Percentiles rank a stretch among this genome's conserved stretches.
Evolutionary conservation across 805 yeast genomes (phyloP).

Genomic region (Pichia cabralensis): DNA sequence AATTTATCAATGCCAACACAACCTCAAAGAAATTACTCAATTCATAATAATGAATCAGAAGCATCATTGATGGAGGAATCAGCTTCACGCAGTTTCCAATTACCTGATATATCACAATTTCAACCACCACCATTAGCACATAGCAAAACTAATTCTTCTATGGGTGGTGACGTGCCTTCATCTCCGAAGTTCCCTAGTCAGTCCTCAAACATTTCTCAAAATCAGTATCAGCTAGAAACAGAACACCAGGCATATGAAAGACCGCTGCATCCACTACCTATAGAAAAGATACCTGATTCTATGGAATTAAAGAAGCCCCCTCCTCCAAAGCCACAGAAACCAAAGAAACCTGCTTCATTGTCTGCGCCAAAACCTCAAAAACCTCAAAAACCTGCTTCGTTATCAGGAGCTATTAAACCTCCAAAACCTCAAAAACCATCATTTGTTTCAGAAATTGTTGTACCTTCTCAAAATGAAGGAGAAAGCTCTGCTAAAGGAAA

Average conservation of each 20-base stretch:
- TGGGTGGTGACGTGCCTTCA: too few relatives aligned
- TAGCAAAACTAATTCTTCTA: not conserved
- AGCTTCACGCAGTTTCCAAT: constrained; percentile 14
- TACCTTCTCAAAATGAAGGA: not conserved
- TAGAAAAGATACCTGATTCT: not conserved
- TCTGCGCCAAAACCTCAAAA: constrained; percentile 4
- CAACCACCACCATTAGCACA: constrained; percentile 21
- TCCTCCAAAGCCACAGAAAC: constrained; percentile 10
- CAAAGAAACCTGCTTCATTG: not conserved
- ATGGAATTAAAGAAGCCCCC: constrained; percentile 9
- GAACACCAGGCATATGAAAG: constrained; percentile 4
- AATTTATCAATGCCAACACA: not conserved
- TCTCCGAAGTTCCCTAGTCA: too few relatives aligned
- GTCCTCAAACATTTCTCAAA: too few relatives aligned
- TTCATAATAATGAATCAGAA: not conserved
- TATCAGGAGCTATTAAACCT: constrained; percentile 3
- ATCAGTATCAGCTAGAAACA: too few relatives aligned
- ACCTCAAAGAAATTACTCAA: not conserved
- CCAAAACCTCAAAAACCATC: constrained; percentile 5
- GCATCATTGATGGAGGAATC: not conserved
- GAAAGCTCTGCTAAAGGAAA: constrained; percentile 15
- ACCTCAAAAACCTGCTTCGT: constrained; percentile 1
- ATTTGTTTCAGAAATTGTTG: not conserved
- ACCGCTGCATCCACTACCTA: constrained; percentile 2
- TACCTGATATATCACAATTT: constrained; percentile 20